Conservation (phyloP, 2,329 filamentous ascomycete genomes). For the Ophiostoma ulmi region DNA sequence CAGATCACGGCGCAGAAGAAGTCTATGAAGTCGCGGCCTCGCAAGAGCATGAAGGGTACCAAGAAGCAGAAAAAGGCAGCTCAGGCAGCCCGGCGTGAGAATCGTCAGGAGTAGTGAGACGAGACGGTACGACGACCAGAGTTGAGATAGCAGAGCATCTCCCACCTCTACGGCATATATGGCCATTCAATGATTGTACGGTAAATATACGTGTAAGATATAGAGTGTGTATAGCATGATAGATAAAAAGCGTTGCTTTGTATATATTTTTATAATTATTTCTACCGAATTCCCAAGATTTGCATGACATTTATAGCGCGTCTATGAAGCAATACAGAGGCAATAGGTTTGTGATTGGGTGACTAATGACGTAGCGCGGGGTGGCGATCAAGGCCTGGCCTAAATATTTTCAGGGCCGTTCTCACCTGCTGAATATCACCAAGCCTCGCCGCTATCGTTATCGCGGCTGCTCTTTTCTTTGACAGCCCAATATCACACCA, state of each 20-base stretch:
- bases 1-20: slow-evolving; percentile 33
- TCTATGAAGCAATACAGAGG: not conserved
- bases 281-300: not conserved
- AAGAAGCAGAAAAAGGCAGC: slow-evolving; percentile 26
- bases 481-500: not conserved
- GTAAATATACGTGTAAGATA: not conserved
- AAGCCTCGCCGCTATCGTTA: not conserved
- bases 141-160: not conserved
- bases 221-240: slow-evolving; percentile 4
- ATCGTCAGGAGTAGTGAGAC: not conserved
- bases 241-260: slow-evolving; percentile 9
- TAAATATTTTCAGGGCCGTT: not conserved
- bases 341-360: not conserved
- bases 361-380: slow-evolving; percentile 23
- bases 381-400: slow-evolving; percentile 1
- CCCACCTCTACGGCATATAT: not conserved
- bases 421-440: not conserved
- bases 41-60: slow-evolving; percentile 28
- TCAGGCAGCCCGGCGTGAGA: not conserved
- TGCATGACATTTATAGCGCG: not conserved
- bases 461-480: not conserved
- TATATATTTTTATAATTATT: not conserved
- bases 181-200: not conserved
- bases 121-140: not conserved
- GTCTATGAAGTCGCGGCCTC: slow-evolving; percentile 24